These are phyloP conservation scores for Tetrapisispora namnaoensis DNA, from an alignment of 805 yeast species.

Conservation along the genomic window DNA sequence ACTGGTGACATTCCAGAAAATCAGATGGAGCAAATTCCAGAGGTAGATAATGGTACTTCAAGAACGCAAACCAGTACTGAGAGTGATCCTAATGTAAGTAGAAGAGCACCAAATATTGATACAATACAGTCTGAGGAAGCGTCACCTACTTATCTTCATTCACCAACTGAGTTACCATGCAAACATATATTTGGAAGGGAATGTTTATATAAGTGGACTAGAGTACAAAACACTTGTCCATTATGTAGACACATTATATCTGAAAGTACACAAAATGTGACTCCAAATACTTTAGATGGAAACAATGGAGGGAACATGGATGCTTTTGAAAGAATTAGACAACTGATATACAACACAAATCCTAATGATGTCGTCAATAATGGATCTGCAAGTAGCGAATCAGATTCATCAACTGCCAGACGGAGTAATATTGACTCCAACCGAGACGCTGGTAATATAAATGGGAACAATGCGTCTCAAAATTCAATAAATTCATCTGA, in stretches of 20 bases:
- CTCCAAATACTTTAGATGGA: conserved; percentile 5
- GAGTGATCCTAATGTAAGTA: not conserved
- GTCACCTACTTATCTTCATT: conserved; percentile 37
- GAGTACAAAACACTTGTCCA: conserved; percentile 69
- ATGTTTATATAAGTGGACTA: conserved; percentile 83
- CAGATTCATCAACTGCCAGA: not conserved
- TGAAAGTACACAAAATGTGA: conserved; percentile 9
- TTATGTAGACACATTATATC: conserved; percentile 60
- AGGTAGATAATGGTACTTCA: not conserved
- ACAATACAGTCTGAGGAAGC: conserved; percentile 8
- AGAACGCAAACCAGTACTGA: not conserved
- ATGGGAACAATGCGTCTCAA: not conserved
- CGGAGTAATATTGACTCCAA: not conserved
- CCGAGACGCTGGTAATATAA: not conserved
- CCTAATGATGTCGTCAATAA: conserved; percentile 3
- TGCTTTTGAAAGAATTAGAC: conserved; percentile 25
- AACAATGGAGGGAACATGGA: conserved; percentile 4
- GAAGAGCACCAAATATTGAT: conserved; percentile 1
- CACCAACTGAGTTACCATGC: conserved; percentile 72
- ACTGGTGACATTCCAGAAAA: conserved; percentile 8
- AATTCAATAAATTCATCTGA: not conserved
- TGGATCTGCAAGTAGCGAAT: not conserved
- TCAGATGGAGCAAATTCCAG: conserved; percentile 6
- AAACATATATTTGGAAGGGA: conserved; percentile 76
- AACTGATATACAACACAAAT: conserved; percentile 13